phyloP scores from a whole-genome alignment of 306 rosid genomes.

The Glycine soja region DNA sequence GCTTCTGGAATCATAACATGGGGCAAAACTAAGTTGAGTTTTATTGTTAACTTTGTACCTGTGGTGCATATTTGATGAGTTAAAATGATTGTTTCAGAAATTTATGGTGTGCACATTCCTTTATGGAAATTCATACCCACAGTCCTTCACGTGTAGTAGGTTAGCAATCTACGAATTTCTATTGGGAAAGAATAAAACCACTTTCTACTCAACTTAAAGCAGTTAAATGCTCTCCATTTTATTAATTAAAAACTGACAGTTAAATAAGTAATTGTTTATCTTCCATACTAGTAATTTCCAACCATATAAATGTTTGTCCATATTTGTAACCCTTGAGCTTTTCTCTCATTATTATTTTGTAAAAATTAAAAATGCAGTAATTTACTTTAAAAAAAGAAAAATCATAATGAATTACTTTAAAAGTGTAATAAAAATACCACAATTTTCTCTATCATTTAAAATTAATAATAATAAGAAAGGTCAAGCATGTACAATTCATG shows the following conservation, averaged over 20 bases:
- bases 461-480: neutral
- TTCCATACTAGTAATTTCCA: neutral
- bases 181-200: neutral
- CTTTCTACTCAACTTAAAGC: neutral
- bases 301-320: neutral
- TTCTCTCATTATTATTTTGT: neutral
- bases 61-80: neutral
- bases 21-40: too few species aligned
- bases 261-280: slow-evolving; percentile 1
- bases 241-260: neutral
- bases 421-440: neutral
- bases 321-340: neutral
- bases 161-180: neutral
- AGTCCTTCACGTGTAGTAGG: neutral
- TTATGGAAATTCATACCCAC: neutral
- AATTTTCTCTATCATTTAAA: neutral
- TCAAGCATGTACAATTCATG: neutral
- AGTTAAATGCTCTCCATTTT: neutral
- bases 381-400: neutral
- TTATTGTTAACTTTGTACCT: neutral
- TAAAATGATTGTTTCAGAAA: neutral
- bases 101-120: neutral
- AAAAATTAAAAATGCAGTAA: neutral
- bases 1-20: neutral
- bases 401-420: neutral